Evolutionary conservation across 805 yeast species (phyloP).

Genomic region (Suhomyces emberorum): DNA sequence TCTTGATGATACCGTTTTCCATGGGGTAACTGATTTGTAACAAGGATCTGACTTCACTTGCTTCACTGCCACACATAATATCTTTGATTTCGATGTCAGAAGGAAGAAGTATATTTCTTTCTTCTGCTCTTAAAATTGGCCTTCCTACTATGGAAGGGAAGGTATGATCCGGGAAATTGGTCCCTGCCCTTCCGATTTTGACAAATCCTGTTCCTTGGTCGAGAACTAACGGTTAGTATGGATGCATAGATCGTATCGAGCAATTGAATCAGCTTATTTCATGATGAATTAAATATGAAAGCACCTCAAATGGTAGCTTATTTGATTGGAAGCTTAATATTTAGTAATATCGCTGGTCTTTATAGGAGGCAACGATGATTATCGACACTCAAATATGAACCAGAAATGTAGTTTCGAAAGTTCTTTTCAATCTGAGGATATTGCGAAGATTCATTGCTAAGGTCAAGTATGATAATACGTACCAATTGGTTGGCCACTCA

Average conservation of each 20-base stretch:
- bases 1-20: conserved; percentile 96
- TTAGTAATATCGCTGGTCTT: no score
- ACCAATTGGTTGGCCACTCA: conserved; percentile 32
- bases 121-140: conserved; percentile 96
- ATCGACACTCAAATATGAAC: no score
- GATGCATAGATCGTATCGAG: no score
- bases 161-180: conserved; percentile 94
- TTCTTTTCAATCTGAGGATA: no score
- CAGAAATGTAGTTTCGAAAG: no score
- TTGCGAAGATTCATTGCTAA: no score
- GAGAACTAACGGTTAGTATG: conserved; percentile 51
- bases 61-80: conserved; percentile 97
- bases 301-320: no score
- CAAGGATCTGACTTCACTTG: conserved; percentile 83
- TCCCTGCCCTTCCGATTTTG: conserved; percentile 94
- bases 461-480: no score
- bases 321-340: no score
- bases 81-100: conserved; percentile 80
- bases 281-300: no score
- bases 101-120: conserved; percentile 53
- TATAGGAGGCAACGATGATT: no score
- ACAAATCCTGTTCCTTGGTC: conserved; percentile 99
- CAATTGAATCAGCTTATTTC: no score
- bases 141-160: conserved; percentile 98
- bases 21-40: conserved; percentile 94